Evolutionary conservation across 805 yeast species (phyloP).

Genomic region (Torulaspora indica): DNA sequence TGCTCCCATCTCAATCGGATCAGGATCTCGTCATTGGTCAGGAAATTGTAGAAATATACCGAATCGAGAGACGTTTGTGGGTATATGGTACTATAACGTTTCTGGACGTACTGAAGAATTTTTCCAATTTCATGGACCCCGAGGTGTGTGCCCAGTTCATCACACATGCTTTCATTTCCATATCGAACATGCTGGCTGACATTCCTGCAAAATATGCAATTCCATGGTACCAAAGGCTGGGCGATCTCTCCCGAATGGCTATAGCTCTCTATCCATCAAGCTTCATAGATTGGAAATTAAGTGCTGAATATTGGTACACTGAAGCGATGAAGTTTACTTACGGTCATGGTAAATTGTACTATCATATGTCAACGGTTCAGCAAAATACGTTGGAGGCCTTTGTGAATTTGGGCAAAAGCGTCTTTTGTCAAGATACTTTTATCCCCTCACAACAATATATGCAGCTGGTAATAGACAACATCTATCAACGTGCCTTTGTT

Average conservation of each 20-base stretch:
- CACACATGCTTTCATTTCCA: constrained; percentile 59
- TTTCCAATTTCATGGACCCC: constrained; percentile 69
- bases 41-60: constrained; percentile 69
- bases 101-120: constrained; percentile 69
- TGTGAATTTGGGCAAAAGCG: constrained; percentile 73
- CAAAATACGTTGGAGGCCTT: constrained; percentile 65
- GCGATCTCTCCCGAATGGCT: constrained; percentile 83
- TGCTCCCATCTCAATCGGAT: constrained; percentile 62
- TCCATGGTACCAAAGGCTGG: constrained; percentile 77
- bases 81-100: constrained; percentile 82
- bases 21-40: constrained; percentile 46
- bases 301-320: constrained; percentile 80
- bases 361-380: constrained; percentile 84
- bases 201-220: constrained; percentile 35
- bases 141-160: constrained; percentile 74
- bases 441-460: constrained; percentile 78
- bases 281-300: constrained; percentile 78
- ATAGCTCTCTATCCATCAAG: constrained; percentile 76
- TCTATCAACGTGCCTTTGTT: constrained; percentile 50
- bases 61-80: constrained; percentile 78
- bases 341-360: constrained; percentile 81
- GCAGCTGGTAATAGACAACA: constrained; percentile 72
- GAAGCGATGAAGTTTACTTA: constrained; percentile 67
- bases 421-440: constrained; percentile 75
- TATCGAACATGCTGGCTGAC: constrained; percentile 41